Base-by-base conservation (phyloP, 345 rosid species). In the Cardamine resedifolia region DNA sequence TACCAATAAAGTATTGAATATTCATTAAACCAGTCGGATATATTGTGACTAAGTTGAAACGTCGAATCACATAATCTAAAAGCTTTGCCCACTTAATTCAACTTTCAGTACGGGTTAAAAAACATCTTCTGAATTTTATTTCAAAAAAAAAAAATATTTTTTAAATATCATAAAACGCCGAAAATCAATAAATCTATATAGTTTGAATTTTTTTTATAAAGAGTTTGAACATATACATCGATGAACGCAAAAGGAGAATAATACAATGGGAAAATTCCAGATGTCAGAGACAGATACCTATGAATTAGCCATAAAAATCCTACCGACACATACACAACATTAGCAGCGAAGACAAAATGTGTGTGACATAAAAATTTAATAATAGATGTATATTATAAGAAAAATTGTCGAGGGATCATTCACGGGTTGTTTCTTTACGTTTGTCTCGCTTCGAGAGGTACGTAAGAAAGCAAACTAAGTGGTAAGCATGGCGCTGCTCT, bases 341-440 rank as follows among this genome's bases (percentile, higher is more conserved):
- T 4, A 55, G 47, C 58, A 56, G 58, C 45, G 15, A 39, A 21
- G 50, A 58, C 58, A n/a, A 58, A 58, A 74, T 58, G 26, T 45
- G 14, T 57, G 33, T 33, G 12, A 14, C 41, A 66, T 12, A 58
- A 7, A 72, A 44, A 70, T 5, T 10, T 47, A 2, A 14, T 28
- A 5, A 27, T n/a, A 30, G 3, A 38, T 24, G 41, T 45, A 43
- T 64, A 64, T 30, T 21, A n/a, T 19, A 58, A 57, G 50, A 48
- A 34, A 24, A 56, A 27, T 3, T 19, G 52, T 49, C 58, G 77
- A 64, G 64, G 10, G 58, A 59, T 49, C 38, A 21, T 6, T 75
- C 79, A 75, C 79, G 79, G 74, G 79, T 75, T 68, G 38, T 11
- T 52, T 75, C 58, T 33, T 52, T 52, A 68, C 63, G 68, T 60